Evolutionary conservation across 768 basidiomycete species (phyloP).

Genomic region (Tulasnella sp.): DNA sequence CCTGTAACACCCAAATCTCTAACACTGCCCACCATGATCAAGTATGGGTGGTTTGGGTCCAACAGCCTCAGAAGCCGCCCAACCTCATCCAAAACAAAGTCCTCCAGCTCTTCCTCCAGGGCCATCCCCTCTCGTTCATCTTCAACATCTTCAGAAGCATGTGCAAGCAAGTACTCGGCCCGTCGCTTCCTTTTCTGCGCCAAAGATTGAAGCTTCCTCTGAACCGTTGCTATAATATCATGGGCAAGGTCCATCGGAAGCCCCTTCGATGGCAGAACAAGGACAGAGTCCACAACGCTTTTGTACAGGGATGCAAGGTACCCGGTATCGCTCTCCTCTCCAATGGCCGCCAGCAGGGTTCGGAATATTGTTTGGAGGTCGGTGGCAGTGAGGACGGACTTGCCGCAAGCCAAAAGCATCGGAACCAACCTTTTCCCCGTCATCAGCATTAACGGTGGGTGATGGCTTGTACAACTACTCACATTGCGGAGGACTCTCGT

Average conservation of each 20-base stretch:
- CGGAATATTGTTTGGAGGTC: constrained; percentile 67
- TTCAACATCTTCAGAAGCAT: constrained; percentile 35
- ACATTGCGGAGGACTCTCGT: constrained; percentile 73
- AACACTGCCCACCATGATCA: constrained; percentile 68
- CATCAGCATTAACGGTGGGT: neutral
- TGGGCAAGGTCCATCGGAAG: constrained; percentile 53
- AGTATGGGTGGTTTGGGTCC: constrained; percentile 57
- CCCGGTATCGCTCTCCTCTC: constrained; percentile 65
- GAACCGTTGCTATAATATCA: constrained; percentile 62
- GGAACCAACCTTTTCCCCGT: constrained; percentile 56
- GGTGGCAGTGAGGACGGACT: constrained; percentile 59
- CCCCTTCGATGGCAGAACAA: constrained; percentile 51
- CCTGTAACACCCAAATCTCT: constrained; percentile 59
- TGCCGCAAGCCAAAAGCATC: constrained; percentile 63
- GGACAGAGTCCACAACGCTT: constrained; percentile 58
- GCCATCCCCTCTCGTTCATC: constrained; percentile 67
- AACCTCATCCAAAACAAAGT: constrained; percentile 78
- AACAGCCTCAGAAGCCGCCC: constrained; percentile 54
- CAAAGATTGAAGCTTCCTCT: constrained; percentile 62
- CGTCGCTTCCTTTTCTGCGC: constrained; percentile 65
- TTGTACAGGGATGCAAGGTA: constrained; percentile 76
- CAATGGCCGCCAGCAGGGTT: constrained; percentile 60
- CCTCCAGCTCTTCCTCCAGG: constrained; percentile 76
- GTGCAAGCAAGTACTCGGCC: constrained; percentile 33
- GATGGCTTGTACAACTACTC: constrained; percentile 29